Conservation (phyloP, 2,329 filamentous ascomycete species). For the Fonsecaea pedrosoi region DNA sequence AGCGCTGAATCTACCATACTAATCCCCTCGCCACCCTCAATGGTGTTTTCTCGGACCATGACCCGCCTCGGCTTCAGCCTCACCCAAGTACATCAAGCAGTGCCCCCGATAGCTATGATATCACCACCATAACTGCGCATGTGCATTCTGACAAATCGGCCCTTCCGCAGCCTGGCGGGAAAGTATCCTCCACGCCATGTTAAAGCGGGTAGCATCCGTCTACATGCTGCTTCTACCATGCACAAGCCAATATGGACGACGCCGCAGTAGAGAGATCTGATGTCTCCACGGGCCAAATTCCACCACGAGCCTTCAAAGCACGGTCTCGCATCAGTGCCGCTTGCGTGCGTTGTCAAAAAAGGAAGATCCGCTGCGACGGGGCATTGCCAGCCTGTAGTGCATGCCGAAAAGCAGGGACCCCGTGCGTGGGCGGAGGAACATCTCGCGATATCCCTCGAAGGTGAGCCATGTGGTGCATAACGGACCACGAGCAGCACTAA, state of each 20-base stretch:
- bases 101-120: no score
- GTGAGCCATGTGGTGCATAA: not conserved
- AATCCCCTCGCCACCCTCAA: not conserved
- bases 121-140: no score
- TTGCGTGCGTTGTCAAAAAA: conserved; percentile 10
- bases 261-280: not conserved
- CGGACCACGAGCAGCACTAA: not conserved
- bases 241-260: not conserved
- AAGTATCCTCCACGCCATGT: not conserved
- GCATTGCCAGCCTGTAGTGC: conserved; percentile 9
- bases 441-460: conserved; percentile 12
- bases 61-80: not conserved
- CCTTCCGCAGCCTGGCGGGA: not conserved
- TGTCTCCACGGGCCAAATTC: not conserved
- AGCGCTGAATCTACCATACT: not conserved
- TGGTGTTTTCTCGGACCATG: conserved; percentile 1
- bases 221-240: not conserved
- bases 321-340: conserved; percentile 15
- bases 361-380: conserved; percentile 15
- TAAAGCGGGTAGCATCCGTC: conserved; percentile 10
- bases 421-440: conserved; percentile 11
- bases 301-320: not conserved
- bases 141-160: not conserved
- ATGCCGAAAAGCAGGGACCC: conserved; percentile 8
- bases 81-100: not conserved